Percentiles rank a stretch among this genome's conserved stretches.
Conservation (phyloP, 306 rosid species). For the Gillenia trifoliata region DNA sequence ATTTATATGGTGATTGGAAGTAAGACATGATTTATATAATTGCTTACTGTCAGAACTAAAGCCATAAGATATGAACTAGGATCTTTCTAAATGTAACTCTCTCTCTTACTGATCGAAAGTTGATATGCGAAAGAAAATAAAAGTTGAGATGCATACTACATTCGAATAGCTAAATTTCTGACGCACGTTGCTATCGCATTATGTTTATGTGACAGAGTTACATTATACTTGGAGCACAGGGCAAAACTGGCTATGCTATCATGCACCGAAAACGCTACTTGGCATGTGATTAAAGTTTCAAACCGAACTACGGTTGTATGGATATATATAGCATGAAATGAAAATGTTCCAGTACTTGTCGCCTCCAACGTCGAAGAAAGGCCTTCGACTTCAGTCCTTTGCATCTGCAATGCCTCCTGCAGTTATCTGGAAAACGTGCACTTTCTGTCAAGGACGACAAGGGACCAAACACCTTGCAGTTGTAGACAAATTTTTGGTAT, state of each 20-base stretch:
- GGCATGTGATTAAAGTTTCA: not conserved
- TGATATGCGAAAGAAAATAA: too few relatives aligned
- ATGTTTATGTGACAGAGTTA: not conserved
- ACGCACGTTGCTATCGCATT: not conserved
- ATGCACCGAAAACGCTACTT: too few relatives aligned
- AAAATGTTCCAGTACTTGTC: constrained; percentile 2
- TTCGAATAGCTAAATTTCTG: too few relatives aligned
- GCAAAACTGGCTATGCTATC: too few relatives aligned
- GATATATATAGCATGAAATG: constrained; percentile 25
- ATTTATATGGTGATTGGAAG: constrained; percentile 11
- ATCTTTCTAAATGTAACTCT: not conserved
- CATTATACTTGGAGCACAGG: not conserved
- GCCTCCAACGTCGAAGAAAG: not conserved
- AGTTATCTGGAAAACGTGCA: constrained; percentile 86
- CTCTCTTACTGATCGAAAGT: not conserved
- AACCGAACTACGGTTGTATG: constrained; percentile 1
- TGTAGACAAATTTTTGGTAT: too few relatives aligned
- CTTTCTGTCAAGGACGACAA: constrained; percentile 56
- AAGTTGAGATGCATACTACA: too few relatives aligned
- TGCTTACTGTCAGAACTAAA: constrained; percentile 24
- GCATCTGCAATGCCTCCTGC: constrained; percentile 91
- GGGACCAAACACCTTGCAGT: too few relatives aligned
- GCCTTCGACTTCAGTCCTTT: constrained; percentile 46
- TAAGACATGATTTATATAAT: constrained; percentile 21
- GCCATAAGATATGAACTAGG: too few relatives aligned